Conservation (phyloP, 2,329 filamentous ascomycete species). For the Fusarium multiceps region DNA sequence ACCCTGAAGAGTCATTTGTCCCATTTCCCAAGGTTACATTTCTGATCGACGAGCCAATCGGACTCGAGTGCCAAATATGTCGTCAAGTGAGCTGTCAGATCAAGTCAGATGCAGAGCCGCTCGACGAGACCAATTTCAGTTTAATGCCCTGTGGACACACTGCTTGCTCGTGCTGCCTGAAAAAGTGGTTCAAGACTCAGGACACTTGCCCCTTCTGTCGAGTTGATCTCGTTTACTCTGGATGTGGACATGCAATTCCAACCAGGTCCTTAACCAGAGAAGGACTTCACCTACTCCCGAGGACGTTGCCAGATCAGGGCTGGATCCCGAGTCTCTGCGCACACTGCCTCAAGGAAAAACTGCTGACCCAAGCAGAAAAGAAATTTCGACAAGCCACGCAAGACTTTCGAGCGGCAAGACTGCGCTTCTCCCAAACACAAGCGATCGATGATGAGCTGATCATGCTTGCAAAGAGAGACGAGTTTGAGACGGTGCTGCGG, state of each 20-base stretch:
- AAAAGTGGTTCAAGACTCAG: constrained; percentile 42
- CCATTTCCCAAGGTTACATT: constrained; percentile 48
- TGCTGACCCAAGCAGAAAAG: constrained; percentile 14
- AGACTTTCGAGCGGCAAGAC: constrained; percentile 29
- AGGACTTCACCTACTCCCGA: constrained; percentile 49
- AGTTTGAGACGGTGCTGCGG: constrained; percentile 38
- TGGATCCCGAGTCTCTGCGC: constrained; percentile 43
- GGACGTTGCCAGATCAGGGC: constrained; percentile 49
- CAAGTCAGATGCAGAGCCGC: constrained; percentile 21
- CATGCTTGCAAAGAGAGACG: constrained; percentile 30
- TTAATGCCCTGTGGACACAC: constrained; percentile 54
- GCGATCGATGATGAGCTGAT: constrained; percentile 26
- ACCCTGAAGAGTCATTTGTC: constrained; percentile 40
- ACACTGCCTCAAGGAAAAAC: constrained; percentile 25
- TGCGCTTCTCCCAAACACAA: constrained; percentile 18
- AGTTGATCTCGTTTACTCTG: constrained; percentile 40
- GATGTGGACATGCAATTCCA: constrained; percentile 48
- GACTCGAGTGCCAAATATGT: constrained; percentile 46
- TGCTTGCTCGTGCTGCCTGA: constrained; percentile 47
- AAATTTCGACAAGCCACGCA: constrained; percentile 24
- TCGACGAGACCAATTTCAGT: constrained; percentile 36
- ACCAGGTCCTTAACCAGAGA: constrained; percentile 44
- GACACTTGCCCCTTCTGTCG: constrained; percentile 53
- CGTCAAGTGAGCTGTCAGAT: constrained; percentile 34
- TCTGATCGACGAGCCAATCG: constrained; percentile 40